phyloP scores from a whole-genome alignment of 306 rosid species.

The Quercus parvula region DNA sequence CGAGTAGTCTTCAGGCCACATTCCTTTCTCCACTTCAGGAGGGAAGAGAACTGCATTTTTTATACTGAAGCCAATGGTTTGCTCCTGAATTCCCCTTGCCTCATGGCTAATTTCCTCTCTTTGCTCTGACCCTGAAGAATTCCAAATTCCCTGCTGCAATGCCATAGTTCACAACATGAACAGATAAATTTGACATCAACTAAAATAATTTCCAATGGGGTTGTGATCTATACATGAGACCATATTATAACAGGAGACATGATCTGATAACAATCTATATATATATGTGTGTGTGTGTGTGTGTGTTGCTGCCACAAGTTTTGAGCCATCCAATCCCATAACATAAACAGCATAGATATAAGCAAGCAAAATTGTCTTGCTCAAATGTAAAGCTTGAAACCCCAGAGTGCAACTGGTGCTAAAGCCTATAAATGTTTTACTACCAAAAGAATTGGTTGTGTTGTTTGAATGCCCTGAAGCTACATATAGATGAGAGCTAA shows the following conservation, averaged over 20 bases:
- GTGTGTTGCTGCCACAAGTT: not conserved
- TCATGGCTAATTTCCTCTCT: constrained; percentile 34
- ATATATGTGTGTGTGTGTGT: no score
- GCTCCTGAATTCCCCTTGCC: constrained; percentile 46
- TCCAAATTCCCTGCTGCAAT: constrained; percentile 84
- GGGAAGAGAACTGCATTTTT: constrained; percentile 86
- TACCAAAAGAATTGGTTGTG: not conserved
- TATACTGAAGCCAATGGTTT: constrained; percentile 70
- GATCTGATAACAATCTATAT: not conserved
- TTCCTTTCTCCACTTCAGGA: constrained; percentile 89
- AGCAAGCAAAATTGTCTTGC: not conserved
- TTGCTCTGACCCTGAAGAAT: constrained; percentile 43
- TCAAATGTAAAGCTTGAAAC: not conserved
- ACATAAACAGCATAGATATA: not conserved
- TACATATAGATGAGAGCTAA: not conserved
- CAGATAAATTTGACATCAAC: constrained; percentile 9
- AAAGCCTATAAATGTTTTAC: not conserved
- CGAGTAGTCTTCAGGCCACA: constrained; percentile 87
- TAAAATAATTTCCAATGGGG: not conserved
- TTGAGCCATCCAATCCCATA: not conserved
- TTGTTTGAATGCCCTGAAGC: not conserved
- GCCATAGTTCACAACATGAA: constrained; percentile 14
- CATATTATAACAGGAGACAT: not conserved
- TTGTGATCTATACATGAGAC: not conserved
- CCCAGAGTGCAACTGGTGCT: not conserved